These are phyloP conservation scores for Cenchrus americanus DNA, from an alignment of 176 grass and related monocot species.

Conservation along the genomic window DNA sequence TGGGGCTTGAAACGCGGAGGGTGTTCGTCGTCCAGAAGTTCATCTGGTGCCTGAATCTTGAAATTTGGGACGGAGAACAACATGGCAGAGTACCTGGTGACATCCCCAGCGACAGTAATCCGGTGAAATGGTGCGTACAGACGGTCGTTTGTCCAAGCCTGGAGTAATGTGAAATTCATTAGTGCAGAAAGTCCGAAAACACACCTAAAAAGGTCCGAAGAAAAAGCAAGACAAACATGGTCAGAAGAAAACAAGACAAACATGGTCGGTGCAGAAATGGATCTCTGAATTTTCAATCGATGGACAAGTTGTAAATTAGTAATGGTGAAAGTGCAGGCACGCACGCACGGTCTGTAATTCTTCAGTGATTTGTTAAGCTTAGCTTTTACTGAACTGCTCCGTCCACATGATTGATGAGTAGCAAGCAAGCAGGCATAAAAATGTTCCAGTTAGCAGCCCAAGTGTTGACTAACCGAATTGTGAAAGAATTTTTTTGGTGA, in stretches of 20 bases:
- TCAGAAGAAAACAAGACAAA: not conserved
- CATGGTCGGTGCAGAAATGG: not conserved
- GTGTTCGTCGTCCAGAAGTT: slow-evolving; percentile 64
- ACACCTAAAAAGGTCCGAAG: not conserved
- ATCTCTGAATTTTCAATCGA: not conserved
- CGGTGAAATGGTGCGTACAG: slow-evolving; percentile 59
- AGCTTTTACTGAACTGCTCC: not conserved
- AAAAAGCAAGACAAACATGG: no score
- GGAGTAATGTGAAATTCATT: not conserved
- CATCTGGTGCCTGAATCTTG: slow-evolving; percentile 42
- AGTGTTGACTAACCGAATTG: no score
- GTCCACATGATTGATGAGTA: not conserved
- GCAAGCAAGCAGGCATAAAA: no score
- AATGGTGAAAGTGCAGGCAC: not conserved
- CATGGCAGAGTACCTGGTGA: slow-evolving; percentile 60
- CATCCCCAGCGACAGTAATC: slow-evolving; percentile 45
- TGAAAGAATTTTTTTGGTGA: not conserved
- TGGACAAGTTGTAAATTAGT: not conserved
- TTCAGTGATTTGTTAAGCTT: not conserved
- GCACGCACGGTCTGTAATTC: not conserved
- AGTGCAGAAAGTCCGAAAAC: not conserved
- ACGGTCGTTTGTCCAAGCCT: slow-evolving; percentile 78
- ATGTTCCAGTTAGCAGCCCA: no score
- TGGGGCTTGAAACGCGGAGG: slow-evolving; percentile 63
- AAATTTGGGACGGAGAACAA: slow-evolving; percentile 54